phyloP scores from a whole-genome alignment of 352 stramenopile species.

The Halophytophthora batemanensis region DNA sequence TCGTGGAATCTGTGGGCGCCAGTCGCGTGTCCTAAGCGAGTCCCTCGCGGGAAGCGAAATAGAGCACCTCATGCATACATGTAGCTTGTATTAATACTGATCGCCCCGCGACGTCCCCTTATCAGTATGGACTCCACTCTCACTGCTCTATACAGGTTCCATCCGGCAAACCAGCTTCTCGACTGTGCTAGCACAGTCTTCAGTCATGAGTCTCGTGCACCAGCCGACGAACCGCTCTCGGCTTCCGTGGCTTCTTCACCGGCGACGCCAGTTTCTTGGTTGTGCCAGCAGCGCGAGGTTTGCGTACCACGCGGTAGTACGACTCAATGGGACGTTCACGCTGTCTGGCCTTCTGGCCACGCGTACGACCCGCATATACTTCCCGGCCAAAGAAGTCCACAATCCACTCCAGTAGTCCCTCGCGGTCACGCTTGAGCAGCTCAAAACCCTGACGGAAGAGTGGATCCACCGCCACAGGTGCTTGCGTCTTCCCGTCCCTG shows the following conservation, averaged over 20 bases:
- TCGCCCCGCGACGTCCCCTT: constrained; percentile 1
- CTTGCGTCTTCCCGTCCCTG: constrained; percentile 13
- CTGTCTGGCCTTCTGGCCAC: constrained; percentile 52
- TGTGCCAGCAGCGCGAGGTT: constrained; percentile 32
- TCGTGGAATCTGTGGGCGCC: constrained; percentile 53
- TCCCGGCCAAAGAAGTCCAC: constrained; percentile 68
- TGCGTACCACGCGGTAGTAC: constrained; percentile 72
- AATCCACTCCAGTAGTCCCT: constrained; percentile 75
- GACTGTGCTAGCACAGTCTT: too few relatives aligned
- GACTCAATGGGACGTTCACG: constrained; percentile 68
- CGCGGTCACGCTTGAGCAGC: constrained; percentile 66
- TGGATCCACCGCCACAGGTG: constrained; percentile 61
- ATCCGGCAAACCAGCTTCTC: too few relatives aligned
- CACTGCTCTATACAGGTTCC: background rate
- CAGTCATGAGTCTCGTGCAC: background rate
- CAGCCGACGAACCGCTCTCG: constrained; percentile 12
- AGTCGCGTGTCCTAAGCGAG: constrained; percentile 10
- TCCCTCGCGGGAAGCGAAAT: constrained; percentile 8
- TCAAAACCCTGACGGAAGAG: constrained; percentile 80
- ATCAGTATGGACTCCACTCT: constrained; percentile 21
- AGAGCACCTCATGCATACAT: constrained; percentile 27
- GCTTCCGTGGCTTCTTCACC: constrained; percentile 17
- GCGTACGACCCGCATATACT: constrained; percentile 60
- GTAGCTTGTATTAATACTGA: constrained; percentile 25
- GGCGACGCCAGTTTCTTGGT: constrained; percentile 4